These are phyloP conservation scores for Phytophthora nicotianae DNA, from an alignment of 352 stramenopile genomes.

Conservation along the genomic window DNA sequence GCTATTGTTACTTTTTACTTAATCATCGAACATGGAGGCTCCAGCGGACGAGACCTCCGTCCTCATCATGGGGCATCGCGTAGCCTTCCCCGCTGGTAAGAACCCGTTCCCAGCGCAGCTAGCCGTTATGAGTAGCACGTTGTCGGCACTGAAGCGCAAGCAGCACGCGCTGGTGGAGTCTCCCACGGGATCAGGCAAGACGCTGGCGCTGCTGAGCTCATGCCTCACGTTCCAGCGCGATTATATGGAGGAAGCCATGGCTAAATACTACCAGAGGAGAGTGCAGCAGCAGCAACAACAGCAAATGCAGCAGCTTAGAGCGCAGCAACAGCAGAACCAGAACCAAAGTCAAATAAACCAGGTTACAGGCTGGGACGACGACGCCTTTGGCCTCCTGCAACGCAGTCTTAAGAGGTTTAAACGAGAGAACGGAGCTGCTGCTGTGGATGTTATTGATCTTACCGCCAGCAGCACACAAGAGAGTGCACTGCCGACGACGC, in stretches of 20 bases:
- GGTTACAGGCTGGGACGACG: constrained; percentile 27
- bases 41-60: constrained; percentile 35
- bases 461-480: neutral
- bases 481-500: constrained; percentile 1
- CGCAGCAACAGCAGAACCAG: constrained; percentile 7
- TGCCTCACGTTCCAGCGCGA: constrained; percentile 79
- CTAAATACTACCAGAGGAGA: constrained; percentile 26
- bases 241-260: constrained; percentile 45
- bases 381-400: constrained; percentile 32
- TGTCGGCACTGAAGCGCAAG: constrained; percentile 69
- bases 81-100: constrained; percentile 77
- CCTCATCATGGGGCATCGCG: constrained; percentile 84
- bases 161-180: constrained; percentile 86
- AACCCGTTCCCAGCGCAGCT: constrained; percentile 82
- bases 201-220: constrained; percentile 79
- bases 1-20: constrained; percentile 11
- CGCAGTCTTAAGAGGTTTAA: constrained; percentile 43
- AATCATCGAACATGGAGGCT: constrained; percentile 2
- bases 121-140: constrained; percentile 84
- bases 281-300: constrained; percentile 12
- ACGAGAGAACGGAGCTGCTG: constrained; percentile 25
- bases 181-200: constrained; percentile 84
- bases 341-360: constrained; percentile 1
- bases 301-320: constrained; percentile 5
- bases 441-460: neutral